Conservation (phyloP, 2,329 filamentous ascomycete species). For the Phoma herbarum region DNA sequence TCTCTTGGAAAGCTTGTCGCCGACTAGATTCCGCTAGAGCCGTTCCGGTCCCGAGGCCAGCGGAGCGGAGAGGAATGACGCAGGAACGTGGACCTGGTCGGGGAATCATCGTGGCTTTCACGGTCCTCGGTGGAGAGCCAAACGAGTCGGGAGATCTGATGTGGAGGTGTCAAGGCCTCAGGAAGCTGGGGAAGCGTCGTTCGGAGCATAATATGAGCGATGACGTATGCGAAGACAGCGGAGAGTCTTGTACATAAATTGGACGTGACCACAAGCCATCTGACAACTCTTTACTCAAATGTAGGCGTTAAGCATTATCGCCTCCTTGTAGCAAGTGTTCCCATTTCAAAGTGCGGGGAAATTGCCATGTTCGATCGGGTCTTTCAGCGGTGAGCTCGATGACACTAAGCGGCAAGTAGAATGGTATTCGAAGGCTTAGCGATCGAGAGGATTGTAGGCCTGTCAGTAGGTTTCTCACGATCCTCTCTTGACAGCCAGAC, state of each 20-base stretch:
- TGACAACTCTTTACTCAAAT: neutral
- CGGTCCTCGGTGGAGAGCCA: neutral
- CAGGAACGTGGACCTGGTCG: neutral
- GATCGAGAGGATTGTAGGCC: neutral
- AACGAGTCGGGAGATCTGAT: neutral
- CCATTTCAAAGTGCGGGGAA: neutral
- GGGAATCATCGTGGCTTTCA: neutral
- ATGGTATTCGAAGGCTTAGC: neutral
- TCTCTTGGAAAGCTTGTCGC: slow-evolving; percentile 14
- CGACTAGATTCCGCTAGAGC: slow-evolving; percentile 13
- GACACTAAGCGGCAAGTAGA: neutral
- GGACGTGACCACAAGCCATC: neutral
- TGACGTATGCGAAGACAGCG: neutral
- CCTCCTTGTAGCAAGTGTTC: neutral
- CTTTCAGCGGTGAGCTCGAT: neutral
- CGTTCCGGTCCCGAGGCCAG: slow-evolving; percentile 15
- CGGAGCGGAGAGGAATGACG: slow-evolving; percentile 1
- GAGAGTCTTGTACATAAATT: neutral
- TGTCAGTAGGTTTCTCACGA: neutral
- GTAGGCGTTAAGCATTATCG: neutral
- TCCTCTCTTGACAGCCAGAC: neutral
- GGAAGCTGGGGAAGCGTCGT: neutral
- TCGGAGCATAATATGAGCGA: neutral
- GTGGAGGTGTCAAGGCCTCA: neutral
- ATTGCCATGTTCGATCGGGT: neutral